Evolutionary conservation across 2,329 filamentous ascomycete species (phyloP), one percentile per base, ranked within the genome.

Genomic region (Fusarium fracticaudum): DNA sequence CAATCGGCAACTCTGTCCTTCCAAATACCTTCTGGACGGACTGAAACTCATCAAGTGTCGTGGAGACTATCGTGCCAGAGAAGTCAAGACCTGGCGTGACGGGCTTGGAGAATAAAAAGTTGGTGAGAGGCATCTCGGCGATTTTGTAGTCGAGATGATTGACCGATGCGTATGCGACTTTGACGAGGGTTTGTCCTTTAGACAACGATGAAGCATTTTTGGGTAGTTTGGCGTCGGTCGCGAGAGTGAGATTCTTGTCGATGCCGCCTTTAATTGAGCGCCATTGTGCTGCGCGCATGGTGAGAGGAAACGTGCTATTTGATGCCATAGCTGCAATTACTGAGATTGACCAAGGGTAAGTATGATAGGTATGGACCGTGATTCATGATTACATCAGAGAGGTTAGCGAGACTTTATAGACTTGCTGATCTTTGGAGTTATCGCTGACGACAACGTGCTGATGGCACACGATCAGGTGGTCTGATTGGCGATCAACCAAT

Each of bases 111-210:
- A 75, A 73, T 1, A 75, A 17, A 0, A 53, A 48, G 29, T 41
- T 69, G 5, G 58, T 58, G 0, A 75, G 31, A 7, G 74, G 71
- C 71, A 76, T 75, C 1, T 76, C 74, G 0, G 71, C 71, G 1
- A 73, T 18, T 17, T 73, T 76, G 24, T 73, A 76, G 45, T 76
- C 71, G 6, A 76, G 69, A 24, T 76, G 74, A 17, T 76, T 76
- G 35, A 76, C 41, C 7, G 74, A 76, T 33, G 69, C 61, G 15
- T 76, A 76, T 4, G 74, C 64, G 4, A 76, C 74, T 4, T 64
- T 75, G 35, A 76, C 41, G 1, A 76, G 59, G 0, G 69, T 69
- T 8, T 73, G 45, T 9, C 65, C 69, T 22, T 61, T 73, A 0
- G 51, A 40, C 2, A 75, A 45, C 1, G 63, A 50, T 6, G 37